Evolutionary conservation across 352 stramenopile genomes (phyloP), one percentile per base, ranked within the genome.

Genomic region (Phytophthora citrophthora): DNA sequence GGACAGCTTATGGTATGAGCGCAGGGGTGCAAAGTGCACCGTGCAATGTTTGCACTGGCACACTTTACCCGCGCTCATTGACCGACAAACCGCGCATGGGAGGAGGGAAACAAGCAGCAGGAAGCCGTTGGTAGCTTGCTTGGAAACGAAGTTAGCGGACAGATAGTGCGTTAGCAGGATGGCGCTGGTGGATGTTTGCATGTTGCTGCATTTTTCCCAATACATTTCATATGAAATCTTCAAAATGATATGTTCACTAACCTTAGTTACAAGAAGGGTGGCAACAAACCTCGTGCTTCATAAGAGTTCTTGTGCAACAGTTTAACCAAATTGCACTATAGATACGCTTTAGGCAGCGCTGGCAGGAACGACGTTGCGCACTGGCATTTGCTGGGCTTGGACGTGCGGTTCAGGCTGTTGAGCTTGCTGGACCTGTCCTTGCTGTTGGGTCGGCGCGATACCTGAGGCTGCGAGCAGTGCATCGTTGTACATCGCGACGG

Each of bases 401-500:
- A 70, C 39, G 20, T 76, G 68, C n/a, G 57, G 58, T 43, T 74
- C 54, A 24, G 57, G 27, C 13, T 71, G 62, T 32, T 60, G 50
- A 31, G 39, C 27, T 44, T 64, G 57, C 20, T 48, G 18, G 10
- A 15, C n/a, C 20, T 55, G 60, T n/a, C 24, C 49, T 56, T 64
- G 60, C 38, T 70, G 66, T 27, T 54, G 55, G 13, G 12, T 43
- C 24, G 59, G 50, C 36, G 54, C 40, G 31, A 77, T 32, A 18
- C 61, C 70, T 5, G 61, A 71, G 4, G 41, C 63, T 53, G 72
- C 72, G n/a, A 81, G 54, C 24, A 81, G 40, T 11, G 72, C 62
- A 57, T 81, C 72, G 50, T 81, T 81, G 47, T 78, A 81, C 48
- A 76, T 60, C 15, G 65, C 58, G 4, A 81, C 53, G n/a, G 58